phyloP scores from a whole-genome alignment of 2,329 filamentous ascomycete genomes.

The Gliomastix tumulicola region DNA sequence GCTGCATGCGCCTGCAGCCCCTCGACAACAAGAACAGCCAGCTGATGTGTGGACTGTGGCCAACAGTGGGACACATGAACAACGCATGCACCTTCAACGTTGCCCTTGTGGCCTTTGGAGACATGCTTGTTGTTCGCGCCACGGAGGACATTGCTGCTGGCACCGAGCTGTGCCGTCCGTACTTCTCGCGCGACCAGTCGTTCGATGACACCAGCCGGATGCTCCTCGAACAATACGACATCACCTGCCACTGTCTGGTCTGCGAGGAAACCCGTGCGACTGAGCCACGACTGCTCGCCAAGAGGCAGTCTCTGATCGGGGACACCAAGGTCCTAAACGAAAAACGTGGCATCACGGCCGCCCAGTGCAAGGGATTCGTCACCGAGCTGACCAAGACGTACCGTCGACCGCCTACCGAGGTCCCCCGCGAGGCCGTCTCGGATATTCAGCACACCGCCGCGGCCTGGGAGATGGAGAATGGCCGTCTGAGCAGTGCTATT shows the following conservation, averaged over 20 bases:
- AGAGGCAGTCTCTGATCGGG: neutral
- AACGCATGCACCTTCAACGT: neutral
- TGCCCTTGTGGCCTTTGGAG: neutral
- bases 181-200: neutral
- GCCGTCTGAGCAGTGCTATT: neutral
- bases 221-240: neutral
- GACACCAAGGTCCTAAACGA: neutral
- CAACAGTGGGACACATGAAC: neutral
- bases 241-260: neutral
- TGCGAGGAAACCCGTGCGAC: neutral
- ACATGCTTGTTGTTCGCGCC: neutral
- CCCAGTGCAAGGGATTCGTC: too few species aligned
- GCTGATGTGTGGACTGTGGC: neutral
- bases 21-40: neutral
- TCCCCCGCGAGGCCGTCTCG: neutral
- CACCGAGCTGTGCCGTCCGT: neutral
- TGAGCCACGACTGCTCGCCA: neutral
- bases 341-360: too few species aligned
- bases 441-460: neutral
- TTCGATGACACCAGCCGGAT: neutral
- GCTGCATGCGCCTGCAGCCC: neutral
- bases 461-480: neutral
- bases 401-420: neutral
- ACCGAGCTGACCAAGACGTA: too few species aligned
- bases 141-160: neutral